A percentile compares a stretch with the other conserved stretches of the same genome.
Conservation (phyloP, 306 rosid species). For the Fagus sylvatica region DNA sequence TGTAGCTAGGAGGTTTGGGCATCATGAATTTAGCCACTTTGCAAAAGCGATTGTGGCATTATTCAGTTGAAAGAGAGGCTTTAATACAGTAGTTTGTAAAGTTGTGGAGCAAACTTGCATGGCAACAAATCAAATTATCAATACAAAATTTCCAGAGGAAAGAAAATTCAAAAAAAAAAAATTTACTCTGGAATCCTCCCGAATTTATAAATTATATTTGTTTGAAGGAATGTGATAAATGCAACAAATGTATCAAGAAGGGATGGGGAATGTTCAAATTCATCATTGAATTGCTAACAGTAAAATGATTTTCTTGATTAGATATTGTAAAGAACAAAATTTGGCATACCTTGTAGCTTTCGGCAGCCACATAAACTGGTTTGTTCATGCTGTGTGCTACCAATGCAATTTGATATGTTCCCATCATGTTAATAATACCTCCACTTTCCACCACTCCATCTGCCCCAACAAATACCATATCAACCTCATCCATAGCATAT, state of each 20-base stretch:
- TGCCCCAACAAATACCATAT: conserved; percentile 95
- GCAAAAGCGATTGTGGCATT: too few relatives aligned
- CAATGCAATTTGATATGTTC: conserved; percentile 88
- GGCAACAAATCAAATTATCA: conserved; percentile 17
- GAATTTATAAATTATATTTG: background rate
- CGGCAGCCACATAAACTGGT: conserved; percentile 94
- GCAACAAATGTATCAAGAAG: background rate
- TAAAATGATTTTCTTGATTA: background rate
- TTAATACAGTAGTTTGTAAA: too few relatives aligned
- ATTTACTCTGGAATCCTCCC: background rate
- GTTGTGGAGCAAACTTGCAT: conserved; percentile 72
- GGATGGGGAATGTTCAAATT: background rate
- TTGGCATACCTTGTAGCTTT: conserved; percentile 82
- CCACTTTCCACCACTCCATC: conserved; percentile 98
- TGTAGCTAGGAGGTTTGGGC: too few relatives aligned
- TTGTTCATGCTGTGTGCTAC: conserved; percentile 89
- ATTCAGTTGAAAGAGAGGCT: too few relatives aligned
- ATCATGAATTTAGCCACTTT: too few relatives aligned
- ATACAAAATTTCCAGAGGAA: background rate
- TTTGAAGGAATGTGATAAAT: background rate
- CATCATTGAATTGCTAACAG: background rate
- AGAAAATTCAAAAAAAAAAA: background rate
- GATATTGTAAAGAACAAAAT: background rate
- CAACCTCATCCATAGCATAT: conserved; percentile 94
- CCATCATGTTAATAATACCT: conserved; percentile 97